These are phyloP conservation scores for Diaporthe sp. DNA, from an alignment of 2,329 filamentous ascomycete species.

Conservation along the genomic window DNA sequence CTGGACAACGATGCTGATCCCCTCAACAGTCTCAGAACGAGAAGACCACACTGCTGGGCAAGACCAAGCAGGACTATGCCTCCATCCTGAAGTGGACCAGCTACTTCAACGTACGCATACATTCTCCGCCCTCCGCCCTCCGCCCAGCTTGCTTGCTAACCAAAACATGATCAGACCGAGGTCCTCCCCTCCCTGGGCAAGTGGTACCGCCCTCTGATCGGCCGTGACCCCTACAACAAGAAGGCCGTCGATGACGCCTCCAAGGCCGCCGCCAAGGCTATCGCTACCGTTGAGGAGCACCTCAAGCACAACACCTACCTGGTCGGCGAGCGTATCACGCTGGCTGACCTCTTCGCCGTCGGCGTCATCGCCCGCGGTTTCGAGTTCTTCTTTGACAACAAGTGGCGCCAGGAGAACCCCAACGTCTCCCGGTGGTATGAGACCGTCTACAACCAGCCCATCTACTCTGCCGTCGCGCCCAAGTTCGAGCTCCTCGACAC, in stretches of 20 bases:
- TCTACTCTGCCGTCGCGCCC: constrained; percentile 84
- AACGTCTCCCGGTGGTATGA: constrained; percentile 93
- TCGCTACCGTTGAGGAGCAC: constrained; percentile 85
- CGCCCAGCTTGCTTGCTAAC: constrained; percentile 15
- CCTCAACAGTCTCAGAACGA: constrained; percentile 84
- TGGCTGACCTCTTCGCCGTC: constrained; percentile 90
- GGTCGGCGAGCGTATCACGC: constrained; percentile 95
- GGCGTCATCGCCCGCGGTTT: constrained; percentile 87
- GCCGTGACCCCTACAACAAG: constrained; percentile 93
- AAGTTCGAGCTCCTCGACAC: constrained; percentile 84
- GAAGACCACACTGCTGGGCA: constrained; percentile 98
- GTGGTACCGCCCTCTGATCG: constrained; percentile 90
- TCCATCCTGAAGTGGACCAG: constrained; percentile 99
- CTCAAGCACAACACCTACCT: constrained; percentile 95
- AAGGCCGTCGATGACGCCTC: constrained; percentile 87
- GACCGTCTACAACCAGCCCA: constrained; percentile 91
- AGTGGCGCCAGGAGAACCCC: constrained; percentile 85
- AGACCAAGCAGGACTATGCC: constrained; percentile 99
- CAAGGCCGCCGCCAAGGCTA: constrained; percentile 74
- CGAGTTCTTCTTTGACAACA: constrained; percentile 93
- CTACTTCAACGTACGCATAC: constrained; percentile 77
- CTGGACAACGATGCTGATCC: constrained; percentile 1
- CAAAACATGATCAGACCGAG: constrained; percentile 60
- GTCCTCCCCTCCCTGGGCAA: constrained; percentile 76
- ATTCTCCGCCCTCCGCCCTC: too few relatives aligned